Evolutionary conservation across 2,329 filamentous ascomycete genomes (phyloP).

Genomic region (Aspergillus candidus): DNA sequence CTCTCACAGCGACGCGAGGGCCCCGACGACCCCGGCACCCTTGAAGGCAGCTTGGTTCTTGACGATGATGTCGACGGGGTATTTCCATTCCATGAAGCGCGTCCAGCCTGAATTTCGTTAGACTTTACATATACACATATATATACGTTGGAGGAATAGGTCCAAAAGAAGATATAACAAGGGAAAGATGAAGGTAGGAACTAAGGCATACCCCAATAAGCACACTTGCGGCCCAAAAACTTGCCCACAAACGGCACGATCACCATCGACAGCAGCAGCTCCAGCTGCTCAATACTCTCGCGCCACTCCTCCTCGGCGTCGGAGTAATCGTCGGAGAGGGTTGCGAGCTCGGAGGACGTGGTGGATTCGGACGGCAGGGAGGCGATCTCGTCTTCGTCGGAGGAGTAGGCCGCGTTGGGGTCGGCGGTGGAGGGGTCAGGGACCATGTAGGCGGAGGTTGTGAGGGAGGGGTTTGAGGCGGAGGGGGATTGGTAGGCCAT

Average conservation of each 20-base stretch:
- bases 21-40: constrained; percentile 57
- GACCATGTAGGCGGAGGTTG: constrained; percentile 36
- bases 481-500: constrained; percentile 18
- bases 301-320: constrained; percentile 96
- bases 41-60: constrained; percentile 59
- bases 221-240: constrained; percentile 88
- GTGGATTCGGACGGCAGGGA: constrained; percentile 40
- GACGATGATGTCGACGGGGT: constrained; percentile 66
- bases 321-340: constrained; percentile 54
- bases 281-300: constrained; percentile 85
- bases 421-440: constrained; percentile 12
- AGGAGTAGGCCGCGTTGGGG: constrained; percentile 15
- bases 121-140: background rate
- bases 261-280: constrained; percentile 89
- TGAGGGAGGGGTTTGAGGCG: constrained; percentile 30
- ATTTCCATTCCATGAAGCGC: constrained; percentile 91
- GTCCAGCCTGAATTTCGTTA: constrained; percentile 65
- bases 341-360: constrained; percentile 34
- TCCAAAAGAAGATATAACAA: constrained; percentile 3
- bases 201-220: constrained; percentile 95
- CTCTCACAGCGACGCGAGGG: constrained; percentile 37
- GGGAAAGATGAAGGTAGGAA: too few relatives aligned
- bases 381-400: constrained; percentile 37
- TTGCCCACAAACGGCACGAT: constrained; percentile 90
- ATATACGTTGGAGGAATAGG: background rate